Evolutionary conservation across 75 land plant species (phyloP).

Genomic region (Sequoia sempervirens): DNA sequence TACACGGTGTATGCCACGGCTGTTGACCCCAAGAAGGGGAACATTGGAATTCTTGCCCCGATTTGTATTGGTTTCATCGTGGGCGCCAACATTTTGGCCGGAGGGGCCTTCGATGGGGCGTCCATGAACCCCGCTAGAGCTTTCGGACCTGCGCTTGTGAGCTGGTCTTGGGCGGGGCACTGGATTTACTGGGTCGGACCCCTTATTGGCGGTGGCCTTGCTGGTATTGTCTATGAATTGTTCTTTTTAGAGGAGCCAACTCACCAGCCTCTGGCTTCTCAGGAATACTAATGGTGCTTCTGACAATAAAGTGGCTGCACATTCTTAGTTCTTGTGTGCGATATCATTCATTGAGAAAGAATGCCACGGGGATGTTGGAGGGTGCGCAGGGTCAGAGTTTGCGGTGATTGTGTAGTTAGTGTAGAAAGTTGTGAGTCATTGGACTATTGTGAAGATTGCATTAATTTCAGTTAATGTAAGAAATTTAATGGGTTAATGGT

Average conservation of each 20-base stretch:
- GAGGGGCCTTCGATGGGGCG: constrained; percentile 64
- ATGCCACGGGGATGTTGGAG: no score
- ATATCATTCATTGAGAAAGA: neutral
- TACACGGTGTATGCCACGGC: constrained; percentile 49
- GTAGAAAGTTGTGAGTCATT: neutral
- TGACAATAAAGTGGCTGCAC: neutral
- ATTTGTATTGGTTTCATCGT: constrained; percentile 58
- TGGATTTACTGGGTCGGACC: constrained; percentile 86
- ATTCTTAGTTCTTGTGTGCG: neutral
- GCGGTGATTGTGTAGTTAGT: neutral
- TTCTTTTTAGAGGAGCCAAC: constrained; percentile 18
- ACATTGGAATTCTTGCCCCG: constrained; percentile 42
- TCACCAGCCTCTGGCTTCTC: neutral
- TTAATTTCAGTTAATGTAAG: neutral
- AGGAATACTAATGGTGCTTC: neutral
- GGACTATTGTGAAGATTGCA: neutral
- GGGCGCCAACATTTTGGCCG: constrained; percentile 54
- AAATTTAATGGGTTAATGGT: neutral
- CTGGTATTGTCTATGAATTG: constrained; percentile 51
- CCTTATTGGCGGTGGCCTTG: constrained; percentile 61
- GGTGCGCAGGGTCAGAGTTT: no score
- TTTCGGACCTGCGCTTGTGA: constrained; percentile 60
- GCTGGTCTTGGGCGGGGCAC: constrained; percentile 52
- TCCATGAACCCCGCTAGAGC: constrained; percentile 61
- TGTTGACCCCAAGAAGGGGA: constrained; percentile 52